These are phyloP conservation scores for Akebia trifoliata DNA, from an alignment of 164 flowering plant genomes.

Conservation along the genomic window DNA sequence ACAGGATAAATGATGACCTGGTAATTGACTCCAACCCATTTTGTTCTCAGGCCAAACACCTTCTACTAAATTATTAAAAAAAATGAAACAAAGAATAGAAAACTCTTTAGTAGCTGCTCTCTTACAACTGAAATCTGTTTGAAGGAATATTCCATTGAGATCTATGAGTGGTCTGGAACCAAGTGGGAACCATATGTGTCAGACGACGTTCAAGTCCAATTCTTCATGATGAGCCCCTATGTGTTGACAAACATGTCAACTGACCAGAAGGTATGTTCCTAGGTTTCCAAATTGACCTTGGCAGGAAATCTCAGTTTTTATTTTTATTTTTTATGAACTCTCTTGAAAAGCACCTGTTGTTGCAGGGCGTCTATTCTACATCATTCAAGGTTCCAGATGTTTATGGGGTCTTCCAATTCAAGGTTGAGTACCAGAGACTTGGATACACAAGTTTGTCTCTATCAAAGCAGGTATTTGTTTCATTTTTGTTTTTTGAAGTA, in stretches of 20 bases:
- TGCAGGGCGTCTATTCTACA: slow-evolving; percentile 74
- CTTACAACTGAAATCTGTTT: slow-evolving; percentile 15
- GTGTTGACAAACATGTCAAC: slow-evolving; percentile 81
- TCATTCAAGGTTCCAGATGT: slow-evolving; percentile 96
- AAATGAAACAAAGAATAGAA: neutral
- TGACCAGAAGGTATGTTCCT: slow-evolving; percentile 56
- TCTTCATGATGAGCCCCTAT: slow-evolving; percentile 99
- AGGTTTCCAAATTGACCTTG: neutral
- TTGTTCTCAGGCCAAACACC: neutral
- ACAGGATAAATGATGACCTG: slow-evolving; percentile 92
- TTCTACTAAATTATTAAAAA: neutral
- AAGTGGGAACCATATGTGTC: slow-evolving; percentile 93
- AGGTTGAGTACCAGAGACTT: slow-evolving; percentile 89
- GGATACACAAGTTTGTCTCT: slow-evolving; percentile 83
- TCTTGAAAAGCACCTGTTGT: slow-evolving; percentile 8
- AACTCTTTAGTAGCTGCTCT: neutral
- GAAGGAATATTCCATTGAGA: slow-evolving; percentile 87
- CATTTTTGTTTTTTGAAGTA: neutral
- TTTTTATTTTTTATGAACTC: neutral
- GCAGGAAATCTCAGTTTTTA: neutral
- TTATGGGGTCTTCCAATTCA: slow-evolving; percentile 98
- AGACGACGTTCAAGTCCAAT: slow-evolving; percentile 92
- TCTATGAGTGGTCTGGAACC: slow-evolving; percentile 91
- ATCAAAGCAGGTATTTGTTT: slow-evolving; percentile 76
- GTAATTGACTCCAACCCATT: slow-evolving; percentile 29